Evolutionary conservation across 2,329 filamentous ascomycete genomes (phyloP).

Genomic region (Emmonsia crescens): DNA sequence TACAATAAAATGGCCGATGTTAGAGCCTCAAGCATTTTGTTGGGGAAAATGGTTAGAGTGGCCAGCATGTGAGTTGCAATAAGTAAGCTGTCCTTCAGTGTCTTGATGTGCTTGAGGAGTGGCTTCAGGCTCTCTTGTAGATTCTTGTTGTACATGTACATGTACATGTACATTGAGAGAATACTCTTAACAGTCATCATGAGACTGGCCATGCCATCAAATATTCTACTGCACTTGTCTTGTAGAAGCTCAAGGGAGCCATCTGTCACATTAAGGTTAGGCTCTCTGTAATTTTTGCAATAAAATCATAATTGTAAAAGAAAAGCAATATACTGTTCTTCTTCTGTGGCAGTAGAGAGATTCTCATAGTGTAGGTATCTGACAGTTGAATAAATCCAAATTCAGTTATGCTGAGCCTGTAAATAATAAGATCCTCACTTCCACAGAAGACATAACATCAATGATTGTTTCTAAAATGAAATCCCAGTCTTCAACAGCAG

Average conservation of each 20-base stretch:
- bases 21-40: slow-evolving; percentile 68
- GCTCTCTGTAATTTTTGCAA: neutral
- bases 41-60: slow-evolving; percentile 57
- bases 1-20: too few relatives aligned
- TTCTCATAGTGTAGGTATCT: slow-evolving; percentile 70
- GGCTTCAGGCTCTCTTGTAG: slow-evolving; percentile 79
- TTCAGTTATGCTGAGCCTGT: slow-evolving; percentile 61
- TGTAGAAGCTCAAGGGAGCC: slow-evolving; percentile 64
- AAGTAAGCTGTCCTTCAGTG: slow-evolving; percentile 64
- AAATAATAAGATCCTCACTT: slow-evolving; percentile 79
- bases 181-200: slow-evolving; percentile 67
- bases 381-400: slow-evolving; percentile 69
- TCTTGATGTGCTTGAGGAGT: slow-evolving; percentile 76
- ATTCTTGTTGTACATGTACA: slow-evolving; percentile 91
- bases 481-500: slow-evolving; percentile 64
- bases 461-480: slow-evolving; percentile 68
- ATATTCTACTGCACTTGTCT: slow-evolving; percentile 63
- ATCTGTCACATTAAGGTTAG: slow-evolving; percentile 1
- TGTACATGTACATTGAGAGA: too few relatives aligned
- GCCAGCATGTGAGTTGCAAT: slow-evolving; percentile 73
- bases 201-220: slow-evolving; percentile 71
- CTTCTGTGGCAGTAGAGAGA: slow-evolving; percentile 72
- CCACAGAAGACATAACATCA: slow-evolving; percentile 73
- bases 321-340: slow-evolving; percentile 47
- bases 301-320: neutral